Conservation (phyloP, 2,329 filamentous ascomycete species). For the Pyricularia pennisetigena region DNA sequence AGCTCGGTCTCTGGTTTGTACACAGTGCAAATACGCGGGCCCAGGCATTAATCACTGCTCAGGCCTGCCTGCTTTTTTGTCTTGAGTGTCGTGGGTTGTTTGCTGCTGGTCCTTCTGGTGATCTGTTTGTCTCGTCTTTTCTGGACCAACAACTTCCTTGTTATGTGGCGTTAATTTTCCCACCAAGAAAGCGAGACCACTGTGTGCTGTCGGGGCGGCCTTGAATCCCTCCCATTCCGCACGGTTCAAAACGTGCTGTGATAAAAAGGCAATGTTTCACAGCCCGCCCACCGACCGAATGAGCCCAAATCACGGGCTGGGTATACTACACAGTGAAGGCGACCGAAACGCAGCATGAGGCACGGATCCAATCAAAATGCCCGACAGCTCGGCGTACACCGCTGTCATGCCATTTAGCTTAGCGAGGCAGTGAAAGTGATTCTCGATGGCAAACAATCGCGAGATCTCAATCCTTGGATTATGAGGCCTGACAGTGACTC, state of each 20-base stretch:
- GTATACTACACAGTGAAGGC: not conserved
- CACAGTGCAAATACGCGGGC: not conserved
- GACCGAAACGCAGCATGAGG: not conserved
- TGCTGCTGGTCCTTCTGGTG: not conserved
- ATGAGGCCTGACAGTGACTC: not conserved
- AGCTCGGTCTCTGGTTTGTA: not conserved
- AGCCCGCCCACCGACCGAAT: not conserved
- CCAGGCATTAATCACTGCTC: not conserved
- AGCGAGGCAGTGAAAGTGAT: not conserved
- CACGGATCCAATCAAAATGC: not conserved
- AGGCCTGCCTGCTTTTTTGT: not conserved
- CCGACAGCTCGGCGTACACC: not conserved
- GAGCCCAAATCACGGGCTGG: not conserved
- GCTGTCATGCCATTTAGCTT: not conserved
- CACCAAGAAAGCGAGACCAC: not conserved
- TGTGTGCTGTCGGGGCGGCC: not conserved
- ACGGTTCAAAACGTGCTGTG: not conserved
- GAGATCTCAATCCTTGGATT: not conserved
- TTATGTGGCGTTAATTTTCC: not conserved
- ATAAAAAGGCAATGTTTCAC: not conserved
- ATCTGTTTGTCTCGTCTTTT: not conserved
- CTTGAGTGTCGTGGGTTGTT: not conserved
- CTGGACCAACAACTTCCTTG: not conserved
- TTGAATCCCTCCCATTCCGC: not conserved
- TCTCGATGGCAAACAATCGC: not conserved